Conservation (phyloP, 345 rosid genomes). For the Eucalyptus coolabah region DNA sequence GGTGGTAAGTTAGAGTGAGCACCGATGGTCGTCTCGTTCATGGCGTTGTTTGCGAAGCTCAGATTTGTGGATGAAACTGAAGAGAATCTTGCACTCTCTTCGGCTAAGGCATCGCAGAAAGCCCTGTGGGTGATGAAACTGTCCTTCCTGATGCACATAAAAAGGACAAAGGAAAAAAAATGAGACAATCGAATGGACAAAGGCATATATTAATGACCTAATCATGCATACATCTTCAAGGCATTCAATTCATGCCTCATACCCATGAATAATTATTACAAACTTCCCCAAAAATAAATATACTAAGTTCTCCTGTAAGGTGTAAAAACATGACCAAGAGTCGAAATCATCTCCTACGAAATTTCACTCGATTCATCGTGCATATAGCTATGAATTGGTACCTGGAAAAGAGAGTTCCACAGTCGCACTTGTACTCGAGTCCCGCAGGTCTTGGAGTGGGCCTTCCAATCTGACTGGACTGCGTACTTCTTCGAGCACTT, state of each 20-base stretch:
- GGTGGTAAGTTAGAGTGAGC: neutral
- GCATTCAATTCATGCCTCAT: neutral
- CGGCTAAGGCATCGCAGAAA: constrained; percentile 86
- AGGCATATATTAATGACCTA: neutral
- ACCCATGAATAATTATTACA: neutral
- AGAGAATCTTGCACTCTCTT: constrained; percentile 61
- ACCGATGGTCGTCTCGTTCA: neutral
- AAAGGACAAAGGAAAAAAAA: neutral
- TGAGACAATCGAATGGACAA: neutral
- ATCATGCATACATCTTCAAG: neutral
- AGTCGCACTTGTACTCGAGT: constrained; percentile 94
- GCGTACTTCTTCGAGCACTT: constrained; percentile 97
- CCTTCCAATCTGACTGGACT: constrained; percentile 96
- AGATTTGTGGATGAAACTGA: constrained; percentile 41
- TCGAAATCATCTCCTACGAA: neutral
- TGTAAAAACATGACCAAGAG: neutral
- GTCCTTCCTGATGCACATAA: constrained; percentile 53
- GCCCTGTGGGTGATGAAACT: constrained; percentile 96
- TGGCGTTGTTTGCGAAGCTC: constrained; percentile 33
- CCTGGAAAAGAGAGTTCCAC: constrained; percentile 96
- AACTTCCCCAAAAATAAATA: neutral
- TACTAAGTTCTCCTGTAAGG: neutral
- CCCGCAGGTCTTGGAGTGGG: constrained; percentile 93
- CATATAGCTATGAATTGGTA: neutral
- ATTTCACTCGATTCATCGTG: neutral